Evolutionary conservation across 306 rosid species (phyloP), one percentile per base, ranked within the genome.

Genomic region (Benincasa hispida): DNA sequence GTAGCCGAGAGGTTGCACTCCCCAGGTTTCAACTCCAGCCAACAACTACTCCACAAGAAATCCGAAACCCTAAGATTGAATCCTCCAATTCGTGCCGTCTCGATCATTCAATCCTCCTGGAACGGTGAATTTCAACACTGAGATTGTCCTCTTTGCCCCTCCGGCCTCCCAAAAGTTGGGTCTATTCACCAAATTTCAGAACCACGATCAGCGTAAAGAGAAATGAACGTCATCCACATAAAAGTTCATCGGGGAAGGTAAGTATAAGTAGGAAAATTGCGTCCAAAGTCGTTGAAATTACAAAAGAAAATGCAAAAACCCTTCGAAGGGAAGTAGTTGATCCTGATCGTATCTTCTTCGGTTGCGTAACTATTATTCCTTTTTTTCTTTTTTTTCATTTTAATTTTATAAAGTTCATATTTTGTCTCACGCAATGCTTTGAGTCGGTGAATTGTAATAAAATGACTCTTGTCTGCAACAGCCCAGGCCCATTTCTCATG

Each of bases 1-100:
- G 61, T 61, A 83, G 76, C 59, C 87, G 79, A 81, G 84, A 80
- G 82, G 73, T 61, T 72, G 72, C 82, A 78, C 89, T 90, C 84
- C 92, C 92, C 91, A 91, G 97, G 78, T 83, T 91, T 87, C 63
- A 47, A 61, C 62, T 82, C 60, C 72, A 61, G 45, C 75, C 59
- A 72, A 53, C 72, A 62, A 39, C 63, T 25, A 21, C 41, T 6
- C 30, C 19, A 65, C 1, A 18, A 59, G 28, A 63, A 67, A 21
- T 22, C 74, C 32, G 22, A 79, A 83, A 77, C 81, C 74, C 85
- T 61, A 81, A 32, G 19, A 70, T 42, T 41, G 48, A 22, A 41
- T 76, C 47, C 48, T n/a, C 54, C 22, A 75, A 15, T 34, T 21
- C 17, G 53, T 56, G 3, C 53, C 24, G 8, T 8, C n/a, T 55